A percentile compares a stretch with the other conserved stretches of the same genome.
Evolutionary conservation across 2,329 filamentous ascomycete genomes (phyloP).

Genomic region (Sarocladiaceae sp.): DNA sequence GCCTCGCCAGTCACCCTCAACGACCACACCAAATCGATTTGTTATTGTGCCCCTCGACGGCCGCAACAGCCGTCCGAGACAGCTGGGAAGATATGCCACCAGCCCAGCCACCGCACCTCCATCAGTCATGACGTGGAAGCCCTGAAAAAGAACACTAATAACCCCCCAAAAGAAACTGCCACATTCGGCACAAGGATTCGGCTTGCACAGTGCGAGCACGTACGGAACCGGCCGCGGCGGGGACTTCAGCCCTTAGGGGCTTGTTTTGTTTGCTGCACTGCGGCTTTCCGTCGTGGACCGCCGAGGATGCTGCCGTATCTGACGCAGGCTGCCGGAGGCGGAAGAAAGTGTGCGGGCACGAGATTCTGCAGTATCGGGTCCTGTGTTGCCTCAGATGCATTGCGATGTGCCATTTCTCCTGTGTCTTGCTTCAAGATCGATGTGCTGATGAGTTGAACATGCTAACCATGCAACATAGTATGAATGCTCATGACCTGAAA

Average conservation of each 20-base stretch:
- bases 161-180: neutral
- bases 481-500: too few species aligned
- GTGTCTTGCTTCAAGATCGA: neutral
- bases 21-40: too few species aligned
- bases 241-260: neutral
- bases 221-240: neutral
- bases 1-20: too few species aligned
- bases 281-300: neutral
- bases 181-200: neutral
- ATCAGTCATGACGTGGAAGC: too few species aligned
- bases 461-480: too few species aligned
- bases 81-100: neutral
- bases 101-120: neutral
- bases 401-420: neutral
- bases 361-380: neutral
- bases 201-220: neutral
- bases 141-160: too few species aligned
- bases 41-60: neutral
- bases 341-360: slow-evolving; percentile 1
- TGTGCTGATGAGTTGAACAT: too few species aligned
- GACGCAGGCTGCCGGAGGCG: neutral
- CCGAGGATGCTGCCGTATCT: neutral
- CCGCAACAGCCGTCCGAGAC: neutral
- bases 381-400: neutral
- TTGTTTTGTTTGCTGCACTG: slow-evolving; percentile 3